Conservation (phyloP, 768 basidiomycete genomes). For the Psilocybe tampanensis region DNA sequence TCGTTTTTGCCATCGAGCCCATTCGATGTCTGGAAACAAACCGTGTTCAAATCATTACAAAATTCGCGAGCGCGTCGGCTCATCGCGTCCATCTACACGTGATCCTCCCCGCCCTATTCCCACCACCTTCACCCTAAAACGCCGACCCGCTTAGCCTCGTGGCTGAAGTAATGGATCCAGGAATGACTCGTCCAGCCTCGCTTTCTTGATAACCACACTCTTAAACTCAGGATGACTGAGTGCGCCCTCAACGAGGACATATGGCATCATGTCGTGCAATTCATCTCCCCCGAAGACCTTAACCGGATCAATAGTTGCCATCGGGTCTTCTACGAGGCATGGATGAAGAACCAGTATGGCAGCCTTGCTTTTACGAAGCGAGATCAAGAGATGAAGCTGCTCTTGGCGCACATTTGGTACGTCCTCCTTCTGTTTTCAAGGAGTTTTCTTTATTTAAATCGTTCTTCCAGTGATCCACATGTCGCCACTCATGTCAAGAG, state of each 20-base stretch:
- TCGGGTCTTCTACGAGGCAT: slow-evolving; percentile 29
- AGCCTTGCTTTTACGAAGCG: slow-evolving; percentile 24
- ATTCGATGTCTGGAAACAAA: background rate
- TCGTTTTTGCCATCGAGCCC: background rate
- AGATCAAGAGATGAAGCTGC: slow-evolving; percentile 30
- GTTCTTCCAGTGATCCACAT: slow-evolving; percentile 24
- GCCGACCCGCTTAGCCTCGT: background rate
- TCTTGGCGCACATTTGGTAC: slow-evolving; percentile 31
- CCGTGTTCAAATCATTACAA: no score
- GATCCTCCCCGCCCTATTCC: background rate
- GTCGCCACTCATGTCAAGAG: slow-evolving; percentile 33
- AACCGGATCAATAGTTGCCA: slow-evolving; percentile 25
- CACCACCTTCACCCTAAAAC: background rate
- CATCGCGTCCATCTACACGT: background rate
- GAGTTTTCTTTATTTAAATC: background rate
- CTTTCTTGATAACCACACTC: background rate
- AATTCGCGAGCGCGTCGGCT: background rate
- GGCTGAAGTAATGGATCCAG: background rate
- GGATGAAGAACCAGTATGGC: slow-evolving; percentile 28
- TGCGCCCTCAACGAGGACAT: slow-evolving; percentile 28
- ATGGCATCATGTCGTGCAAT: slow-evolving; percentile 29
- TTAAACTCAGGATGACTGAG: slow-evolving; percentile 4
- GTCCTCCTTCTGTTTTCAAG: slow-evolving; percentile 6
- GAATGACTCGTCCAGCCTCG: background rate
- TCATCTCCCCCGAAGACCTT: slow-evolving; percentile 25